Evolutionary conservation across 1,284 basidiomycete species (phyloP).

Genomic region (Anthracocystis panici-leucophaei): DNA sequence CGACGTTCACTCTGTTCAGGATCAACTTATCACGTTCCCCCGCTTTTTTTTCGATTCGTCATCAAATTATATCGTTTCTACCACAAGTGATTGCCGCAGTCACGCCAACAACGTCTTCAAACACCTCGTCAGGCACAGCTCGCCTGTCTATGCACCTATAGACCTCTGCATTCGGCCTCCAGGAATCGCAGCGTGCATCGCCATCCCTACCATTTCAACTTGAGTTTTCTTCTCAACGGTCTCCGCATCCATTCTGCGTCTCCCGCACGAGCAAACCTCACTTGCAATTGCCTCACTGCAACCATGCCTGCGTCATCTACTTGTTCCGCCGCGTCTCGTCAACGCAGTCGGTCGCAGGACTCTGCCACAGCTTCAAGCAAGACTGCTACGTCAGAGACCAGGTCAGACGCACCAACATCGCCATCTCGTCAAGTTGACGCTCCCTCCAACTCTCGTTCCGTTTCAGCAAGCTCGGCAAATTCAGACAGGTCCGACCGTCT

Average conservation of each 20-base stretch:
- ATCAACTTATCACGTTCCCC: neutral
- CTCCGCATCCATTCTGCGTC: neutral
- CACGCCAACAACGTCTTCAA: neutral
- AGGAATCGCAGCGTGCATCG: slow-evolving; percentile 4
- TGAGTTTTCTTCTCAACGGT: neutral
- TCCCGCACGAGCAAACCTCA: neutral
- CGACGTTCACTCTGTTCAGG: neutral
- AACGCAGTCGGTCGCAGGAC: slow-evolving; percentile 30
- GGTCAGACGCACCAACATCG: slow-evolving; percentile 5
- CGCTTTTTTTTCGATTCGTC: neutral
- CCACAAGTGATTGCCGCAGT: slow-evolving; percentile 7
- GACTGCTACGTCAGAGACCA: neutral
- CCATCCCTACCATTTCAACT: neutral
- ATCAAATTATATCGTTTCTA: slow-evolving; percentile 2
- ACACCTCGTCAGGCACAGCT: neutral
- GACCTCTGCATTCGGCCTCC: neutral
- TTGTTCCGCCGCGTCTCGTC: slow-evolving; percentile 6
- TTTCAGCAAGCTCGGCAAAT: slow-evolving; percentile 18
- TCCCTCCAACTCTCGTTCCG: slow-evolving; percentile 10
- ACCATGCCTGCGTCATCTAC: slow-evolving; percentile 19
- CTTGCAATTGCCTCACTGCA: neutral
- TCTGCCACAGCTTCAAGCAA: slow-evolving; percentile 1
- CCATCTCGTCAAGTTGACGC: slow-evolving; percentile 10
- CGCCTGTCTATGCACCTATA: neutral
- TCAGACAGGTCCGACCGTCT: slow-evolving; percentile 19